Evolutionary conservation across 1,284 basidiomycete genomes (phyloP), one percentile per base, ranked within the genome.

Genomic region (Marasmius sp.): DNA sequence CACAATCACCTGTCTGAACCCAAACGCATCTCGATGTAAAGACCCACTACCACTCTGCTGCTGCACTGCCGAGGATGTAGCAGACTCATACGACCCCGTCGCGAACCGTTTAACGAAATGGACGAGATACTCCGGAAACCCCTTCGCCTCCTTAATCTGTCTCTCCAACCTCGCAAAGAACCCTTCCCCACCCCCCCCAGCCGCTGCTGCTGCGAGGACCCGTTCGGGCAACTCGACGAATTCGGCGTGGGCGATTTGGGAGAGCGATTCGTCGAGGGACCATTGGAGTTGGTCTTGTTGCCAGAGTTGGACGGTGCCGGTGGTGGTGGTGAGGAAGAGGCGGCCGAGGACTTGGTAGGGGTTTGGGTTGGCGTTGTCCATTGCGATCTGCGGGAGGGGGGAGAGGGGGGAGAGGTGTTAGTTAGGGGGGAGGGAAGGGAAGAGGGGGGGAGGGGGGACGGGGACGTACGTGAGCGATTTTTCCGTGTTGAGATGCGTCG

Each of bases 1-100:
- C 2, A 97, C 83, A 55, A 96, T 83, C 45, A 98, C 74, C 73
- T 97, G 94, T 53, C 91, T 84, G 74, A 97, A 94, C 0, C 94
- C 95, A 71, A 97, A 97, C 1, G 88, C 77, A 70, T 97, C 94
- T 2, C 92, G 85, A 55, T 80, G 79, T 0, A 89, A 77, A 0
- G 41, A 43, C 2, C 12, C 41, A n/a, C 11, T 75, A 61, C 18
- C 67, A 70, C 33, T 69, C 67, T 49, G 59, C 57, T 1, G 60
- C 70, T 62, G n/a, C 71, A 69, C 12, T 73, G 73, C 47, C 75
- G 77, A 69, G 6, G 78, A 75, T 3, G 81, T 75, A 20, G 80
- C 80, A 20, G 84, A 81, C 1, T 77, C 81, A 68, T 91, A 91
- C 0, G 88, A 88, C 16, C 91, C 88, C 0, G 87, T 89, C 5